phyloP scores from a whole-genome alignment of 306 rosid species.

The Medicago arabica region DNA sequence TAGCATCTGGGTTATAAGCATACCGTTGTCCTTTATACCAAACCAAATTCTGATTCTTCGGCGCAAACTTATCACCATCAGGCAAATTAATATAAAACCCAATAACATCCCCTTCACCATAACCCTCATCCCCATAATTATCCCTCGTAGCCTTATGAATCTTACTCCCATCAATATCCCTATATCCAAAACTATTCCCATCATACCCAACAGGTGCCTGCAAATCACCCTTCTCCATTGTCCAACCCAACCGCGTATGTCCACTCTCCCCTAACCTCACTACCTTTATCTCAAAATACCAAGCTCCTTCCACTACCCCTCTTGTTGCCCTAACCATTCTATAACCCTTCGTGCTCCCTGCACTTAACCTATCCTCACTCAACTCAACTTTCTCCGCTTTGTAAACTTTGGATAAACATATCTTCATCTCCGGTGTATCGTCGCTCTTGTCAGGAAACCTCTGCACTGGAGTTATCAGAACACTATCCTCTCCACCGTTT shows the following conservation, averaged over 20 bases:
- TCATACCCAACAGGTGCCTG: constrained; percentile 98
- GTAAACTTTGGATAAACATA: constrained; percentile 87
- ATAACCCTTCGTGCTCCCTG: constrained; percentile 90
- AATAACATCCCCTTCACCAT: constrained; percentile 90
- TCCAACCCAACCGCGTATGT: constrained; percentile 92
- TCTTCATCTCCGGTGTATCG: constrained; percentile 71
- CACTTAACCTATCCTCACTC: constrained; percentile 85
- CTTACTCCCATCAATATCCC: constrained; percentile 96
- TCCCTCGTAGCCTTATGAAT: constrained; percentile 93
- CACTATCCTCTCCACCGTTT: constrained; percentile 64
- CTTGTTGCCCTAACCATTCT: constrained; percentile 97
- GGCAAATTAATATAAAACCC: constrained; percentile 91
- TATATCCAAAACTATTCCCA: constrained; percentile 81
- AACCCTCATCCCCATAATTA: constrained; percentile 89
- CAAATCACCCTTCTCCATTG: constrained; percentile 90
- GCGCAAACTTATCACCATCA: constrained; percentile 72
- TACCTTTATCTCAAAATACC: constrained; percentile 90
- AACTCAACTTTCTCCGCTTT: constrained; percentile 95
- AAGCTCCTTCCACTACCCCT: constrained; percentile 86
- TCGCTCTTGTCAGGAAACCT: constrained; percentile 89
- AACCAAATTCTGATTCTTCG: constrained; percentile 70
- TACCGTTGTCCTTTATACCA: constrained; percentile 92
- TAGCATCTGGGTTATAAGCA: constrained; percentile 63
- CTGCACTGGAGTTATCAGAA: constrained; percentile 81
- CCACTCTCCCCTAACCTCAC: constrained; percentile 78